phyloP scores from a whole-genome alignment of 164 flowering plant genomes.

The Nymphaea thermarum region DNA sequence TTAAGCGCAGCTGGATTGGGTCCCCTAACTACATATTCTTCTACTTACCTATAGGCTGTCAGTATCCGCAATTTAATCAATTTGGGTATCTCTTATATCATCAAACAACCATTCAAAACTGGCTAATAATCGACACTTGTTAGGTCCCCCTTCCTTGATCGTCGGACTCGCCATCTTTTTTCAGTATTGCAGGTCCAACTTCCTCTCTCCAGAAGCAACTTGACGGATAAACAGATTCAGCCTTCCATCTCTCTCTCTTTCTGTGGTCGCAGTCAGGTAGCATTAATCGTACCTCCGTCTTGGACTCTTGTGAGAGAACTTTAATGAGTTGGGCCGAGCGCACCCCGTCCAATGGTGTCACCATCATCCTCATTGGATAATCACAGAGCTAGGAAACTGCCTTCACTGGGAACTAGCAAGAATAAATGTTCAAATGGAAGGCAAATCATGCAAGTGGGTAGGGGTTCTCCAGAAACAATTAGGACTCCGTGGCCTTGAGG shows the following conservation, averaged over 20 bases:
- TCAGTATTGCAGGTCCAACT: background rate
- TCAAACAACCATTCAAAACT: too few relatives aligned
- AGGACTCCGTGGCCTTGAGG: too few relatives aligned
- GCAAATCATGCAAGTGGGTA: too few relatives aligned
- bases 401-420: too few relatives aligned
- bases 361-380: conserved; percentile 2
- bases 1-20: background rate
- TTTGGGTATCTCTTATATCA: background rate
- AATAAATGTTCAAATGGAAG: too few relatives aligned
- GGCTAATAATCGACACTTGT: background rate
- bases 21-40: background rate
- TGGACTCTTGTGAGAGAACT: background rate
- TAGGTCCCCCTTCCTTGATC: background rate
- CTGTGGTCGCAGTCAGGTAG: conserved; percentile 3
- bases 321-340: conserved; percentile 7
- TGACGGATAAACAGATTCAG: background rate
- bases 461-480: too few relatives aligned
- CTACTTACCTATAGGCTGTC: background rate
- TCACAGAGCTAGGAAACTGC: background rate
- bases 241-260: background rate
- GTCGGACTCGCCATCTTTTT: background rate
- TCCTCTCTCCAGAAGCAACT: background rate
- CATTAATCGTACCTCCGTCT: conserved; percentile 1
- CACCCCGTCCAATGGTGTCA: background rate
- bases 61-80: background rate